Base-by-base conservation (phyloP, 345 rosid genomes). In the Moricandia moricandioides region DNA sequence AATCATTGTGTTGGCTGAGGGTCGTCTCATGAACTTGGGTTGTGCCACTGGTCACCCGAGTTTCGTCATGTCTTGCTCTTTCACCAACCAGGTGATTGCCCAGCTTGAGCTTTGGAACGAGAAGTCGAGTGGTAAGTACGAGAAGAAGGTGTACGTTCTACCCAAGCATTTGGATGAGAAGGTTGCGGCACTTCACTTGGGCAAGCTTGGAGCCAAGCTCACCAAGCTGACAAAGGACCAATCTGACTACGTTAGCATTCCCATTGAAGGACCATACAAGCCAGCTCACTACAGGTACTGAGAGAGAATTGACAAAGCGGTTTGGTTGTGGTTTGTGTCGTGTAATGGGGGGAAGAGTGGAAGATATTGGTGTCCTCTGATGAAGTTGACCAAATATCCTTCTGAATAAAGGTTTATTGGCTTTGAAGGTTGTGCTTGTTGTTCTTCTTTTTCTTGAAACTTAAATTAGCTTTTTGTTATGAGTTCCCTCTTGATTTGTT, bases 91-190 rank as follows among this genome's bases (percentile, higher is more conserved):
- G 72, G 98, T 93, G 84, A 93, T 93, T 72, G 97, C 98, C 2
- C 98, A 93, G 88, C 92, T 91, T 0, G 97, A 93, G 90, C 87
- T 93, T 18, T 91, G 98, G 98, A 88, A 77, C 24, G 97, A 93
- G 89, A 93, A 82, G 77, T 31, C 62, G 14, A 78, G 81, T 0
- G 97, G 97, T 24, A 93, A 93, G 81, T 93, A 93, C 11, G 90
- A 93, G 88, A 93, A 91, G 91, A 86, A 93, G 89, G 98, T 93
- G 37, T 93, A 93, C 18, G 97, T 93, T 45, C 59, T 93, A 76
- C 98, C 98, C 5, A 93, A 93, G 88, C 98, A 93, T 83, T 93
- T 92, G 45, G 97, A 93, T 78, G 98, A 93, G 85, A 93, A 93
- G 85, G 98, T 93, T 34, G 98, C 98, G 2, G 78, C 89, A 1